Base-by-base conservation (phyloP, 192 early-diverging fungal genomes). In the Thoreauomyces humboldtii region DNA sequence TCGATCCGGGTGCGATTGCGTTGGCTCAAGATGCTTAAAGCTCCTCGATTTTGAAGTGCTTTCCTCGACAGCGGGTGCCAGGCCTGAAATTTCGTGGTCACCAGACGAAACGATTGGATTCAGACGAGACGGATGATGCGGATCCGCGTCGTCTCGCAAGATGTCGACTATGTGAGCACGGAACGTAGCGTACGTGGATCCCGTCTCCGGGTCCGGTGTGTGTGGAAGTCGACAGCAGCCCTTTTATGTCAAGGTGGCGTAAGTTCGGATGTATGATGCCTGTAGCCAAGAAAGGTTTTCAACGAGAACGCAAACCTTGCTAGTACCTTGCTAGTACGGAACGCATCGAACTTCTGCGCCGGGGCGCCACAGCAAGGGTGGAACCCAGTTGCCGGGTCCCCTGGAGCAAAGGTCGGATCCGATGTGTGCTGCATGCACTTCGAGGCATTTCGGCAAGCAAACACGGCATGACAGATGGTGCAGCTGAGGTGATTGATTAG, bases 341-440 rank as follows among this genome's bases (percentile, higher is more conserved):
- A 72, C 7, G 70, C 69, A 55, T 72, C 53, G 60, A 76, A 76
- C 33, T 32, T 19, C 46, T 45, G 64, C 19, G 45, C 61, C 7
- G 52, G 22, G 6, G 46, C 58, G 7, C 73, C 73, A 51, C 73
- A 75, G 52, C 73, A 75, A 22, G 61, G 29, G 29, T 67, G 61
- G 29, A 32, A 36, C 47, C 74, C 70, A 4, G 19, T 53, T 17
- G 36, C 35, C 11, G 54, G 2, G 21, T 67, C 70, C 7, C 37
- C 43, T 15, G 62, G 56, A 1, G 65, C 22, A 43, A 51, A 71
- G 12, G 48, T 51, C 14, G 58, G 46, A n/a, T 38, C 25, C 19
- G 42, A 25, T 7, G 47, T 14, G 51, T 77, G 75, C 19, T 61
- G 22, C 1, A 36, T 29, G 54, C 75, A 77, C 0, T 15, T 37